Conservation (phyloP, 306 rosid species). For the Castanea mollissima region DNA sequence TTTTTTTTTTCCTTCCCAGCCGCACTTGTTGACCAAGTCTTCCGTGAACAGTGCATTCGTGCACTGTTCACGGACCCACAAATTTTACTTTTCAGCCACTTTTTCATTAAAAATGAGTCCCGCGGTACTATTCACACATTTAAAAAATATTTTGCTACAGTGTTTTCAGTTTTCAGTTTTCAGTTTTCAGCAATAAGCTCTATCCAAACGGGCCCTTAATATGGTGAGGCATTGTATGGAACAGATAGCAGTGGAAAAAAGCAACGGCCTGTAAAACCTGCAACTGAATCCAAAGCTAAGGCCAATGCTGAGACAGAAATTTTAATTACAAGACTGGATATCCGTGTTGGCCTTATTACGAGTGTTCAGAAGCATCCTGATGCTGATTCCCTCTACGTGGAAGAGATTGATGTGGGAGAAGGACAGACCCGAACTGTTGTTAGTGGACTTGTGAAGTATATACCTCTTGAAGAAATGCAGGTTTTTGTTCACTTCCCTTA, state of each 20-base stretch:
- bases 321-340: constrained; percentile 80
- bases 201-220: no score
- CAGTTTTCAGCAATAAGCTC: no score
- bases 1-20: no score
- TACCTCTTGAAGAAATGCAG: constrained; percentile 94
- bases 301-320: constrained; percentile 54
- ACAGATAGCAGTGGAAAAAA: constrained; percentile 66
- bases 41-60: no score
- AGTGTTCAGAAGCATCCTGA: constrained; percentile 88
- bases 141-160: no score
- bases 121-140: no score
- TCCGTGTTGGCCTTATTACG: constrained; percentile 80
- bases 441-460: constrained; percentile 87
- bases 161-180: no score
- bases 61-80: no score
- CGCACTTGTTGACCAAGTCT: no score
- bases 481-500: constrained; percentile 33
- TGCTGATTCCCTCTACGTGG: constrained; percentile 92
- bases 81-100: no score
- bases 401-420: constrained; percentile 92
- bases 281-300: constrained; percentile 47
- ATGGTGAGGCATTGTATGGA: constrained; percentile 19
- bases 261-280: constrained; percentile 50
- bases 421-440: constrained; percentile 79
- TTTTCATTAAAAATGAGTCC: no score